Conservation (phyloP, 2,329 filamentous ascomycete species). For the Aureobasidium melanogenum region DNA sequence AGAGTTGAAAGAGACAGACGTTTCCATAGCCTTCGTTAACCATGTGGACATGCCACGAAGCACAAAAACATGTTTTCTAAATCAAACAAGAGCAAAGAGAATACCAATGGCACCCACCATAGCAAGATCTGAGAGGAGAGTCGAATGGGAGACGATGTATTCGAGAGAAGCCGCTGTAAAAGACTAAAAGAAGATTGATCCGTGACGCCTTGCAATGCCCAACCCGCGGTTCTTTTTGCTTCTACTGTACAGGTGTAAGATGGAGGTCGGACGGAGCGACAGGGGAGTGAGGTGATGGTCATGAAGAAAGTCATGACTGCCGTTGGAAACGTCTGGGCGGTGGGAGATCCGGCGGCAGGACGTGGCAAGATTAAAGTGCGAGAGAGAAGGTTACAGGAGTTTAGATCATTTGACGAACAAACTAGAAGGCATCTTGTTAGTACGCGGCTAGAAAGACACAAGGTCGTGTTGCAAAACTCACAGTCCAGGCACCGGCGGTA, state of each 20-base stretch:
- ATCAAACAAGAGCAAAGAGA: neutral
- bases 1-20: neutral
- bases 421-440: neutral
- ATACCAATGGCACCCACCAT: neutral
- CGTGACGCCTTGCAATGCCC: conserved; percentile 12
- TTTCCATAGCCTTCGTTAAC: neutral
- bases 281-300: neutral
- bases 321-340: neutral
- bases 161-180: conserved; percentile 1
- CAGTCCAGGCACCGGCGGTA: conserved; percentile 81
- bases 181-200: conserved; percentile 4
- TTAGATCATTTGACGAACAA: conserved; percentile 5
- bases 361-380: neutral
- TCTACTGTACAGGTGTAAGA: conserved; percentile 9
- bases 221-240: conserved; percentile 3
- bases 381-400: neutral
- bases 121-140: neutral
- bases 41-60: neutral
- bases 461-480: conserved; percentile 44
- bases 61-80: neutral
- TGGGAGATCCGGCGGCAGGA: neutral
- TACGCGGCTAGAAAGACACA: no score
- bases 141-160: neutral
- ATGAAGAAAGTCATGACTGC: neutral
- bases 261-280: neutral